Base-by-base conservation (phyloP, 768 basidiomycete genomes). In the Lanmaoa rubissima region DNA sequence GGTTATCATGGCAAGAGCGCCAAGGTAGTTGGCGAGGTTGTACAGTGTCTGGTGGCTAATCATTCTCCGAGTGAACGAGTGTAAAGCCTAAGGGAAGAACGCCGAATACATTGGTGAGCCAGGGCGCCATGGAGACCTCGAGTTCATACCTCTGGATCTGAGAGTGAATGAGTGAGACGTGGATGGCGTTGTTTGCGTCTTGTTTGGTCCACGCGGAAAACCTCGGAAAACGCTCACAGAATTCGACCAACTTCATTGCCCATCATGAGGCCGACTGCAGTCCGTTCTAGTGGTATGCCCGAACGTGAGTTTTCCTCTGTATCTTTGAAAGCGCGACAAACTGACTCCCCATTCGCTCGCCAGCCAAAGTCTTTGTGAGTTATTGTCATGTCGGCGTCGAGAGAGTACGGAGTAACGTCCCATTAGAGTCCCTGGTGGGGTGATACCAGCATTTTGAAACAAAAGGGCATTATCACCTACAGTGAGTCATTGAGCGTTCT, bases 391-490 rank as follows among this genome's bases (percentile, higher is more conserved):
- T 28, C 39, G 40, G 48, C 26, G 36, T n/a, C 16, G 21, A 46
- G 24, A 48, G 36, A 14, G 24, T 28, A 7, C 9, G 14, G 44
- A 56, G n/a, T 58, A 50, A 65, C 42, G 21, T 44, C 36, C 51
- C 46, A 54, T 34, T 69, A 95, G 92, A 88, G 80, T 74, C 78
- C 86, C 50, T 97, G 94, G 94, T 97, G 94, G 93, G 94, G 93
- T 76, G 86, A 89, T 74, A 77, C 79, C 62, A 81, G 82, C 58
- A 76, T 80, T 43, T 79, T 79, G 64, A 86, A 84, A 70, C 86
- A 87, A 67, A 92, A 82, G 75, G 93, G 94, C 51, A 79, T 95
- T 56, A 76, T 82, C 49, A 75, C 79, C 66, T 97, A 96, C 80
- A 81, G 94, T 96, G 67, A 76, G 92, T 83, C 17, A 10, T 40